Conservation (phyloP, 2,329 filamentous ascomycete genomes). For the Coleophoma crateriformis region DNA sequence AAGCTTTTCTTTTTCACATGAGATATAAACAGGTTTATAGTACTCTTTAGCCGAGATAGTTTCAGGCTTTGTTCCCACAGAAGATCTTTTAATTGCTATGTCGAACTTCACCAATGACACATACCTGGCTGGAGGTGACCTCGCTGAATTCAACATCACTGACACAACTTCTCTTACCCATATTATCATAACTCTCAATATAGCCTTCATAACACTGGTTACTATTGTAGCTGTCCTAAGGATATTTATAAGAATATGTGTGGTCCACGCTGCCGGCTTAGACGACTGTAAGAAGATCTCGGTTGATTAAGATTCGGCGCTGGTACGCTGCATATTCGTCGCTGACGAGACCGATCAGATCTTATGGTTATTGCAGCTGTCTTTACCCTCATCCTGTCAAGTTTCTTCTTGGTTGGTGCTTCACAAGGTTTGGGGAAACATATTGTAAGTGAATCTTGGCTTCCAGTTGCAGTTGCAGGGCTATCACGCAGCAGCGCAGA, state of each 20-base stretch:
- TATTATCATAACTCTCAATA: background rate
- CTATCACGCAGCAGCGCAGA: too few relatives aligned
- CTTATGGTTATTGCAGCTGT: background rate
- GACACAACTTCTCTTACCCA: background rate
- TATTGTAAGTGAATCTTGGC: background rate
- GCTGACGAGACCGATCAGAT: background rate
- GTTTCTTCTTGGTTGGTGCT: constrained; percentile 3
- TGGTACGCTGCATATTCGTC: too few relatives aligned
- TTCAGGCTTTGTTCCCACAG: too few relatives aligned
- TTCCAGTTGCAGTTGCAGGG: too few relatives aligned
- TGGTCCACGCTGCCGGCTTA: background rate
- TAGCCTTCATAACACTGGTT: background rate
- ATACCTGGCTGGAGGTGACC: background rate
- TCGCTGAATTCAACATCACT: background rate
- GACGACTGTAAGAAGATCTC: constrained; percentile 8
- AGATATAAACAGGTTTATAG: too few relatives aligned
- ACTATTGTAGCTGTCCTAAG: background rate
- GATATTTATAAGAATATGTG: background rate
- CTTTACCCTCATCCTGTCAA: background rate
- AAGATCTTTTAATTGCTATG: background rate
- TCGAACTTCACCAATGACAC: background rate
- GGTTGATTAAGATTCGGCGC: too few relatives aligned
- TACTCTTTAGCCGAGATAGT: too few relatives aligned
- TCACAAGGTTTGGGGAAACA: constrained; percentile 5
- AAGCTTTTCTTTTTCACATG: too few relatives aligned